Evolutionary conservation across 257 asterid genomes (phyloP), one percentile per base, ranked within the genome.

Genomic region (Solanum appendiculatum): DNA sequence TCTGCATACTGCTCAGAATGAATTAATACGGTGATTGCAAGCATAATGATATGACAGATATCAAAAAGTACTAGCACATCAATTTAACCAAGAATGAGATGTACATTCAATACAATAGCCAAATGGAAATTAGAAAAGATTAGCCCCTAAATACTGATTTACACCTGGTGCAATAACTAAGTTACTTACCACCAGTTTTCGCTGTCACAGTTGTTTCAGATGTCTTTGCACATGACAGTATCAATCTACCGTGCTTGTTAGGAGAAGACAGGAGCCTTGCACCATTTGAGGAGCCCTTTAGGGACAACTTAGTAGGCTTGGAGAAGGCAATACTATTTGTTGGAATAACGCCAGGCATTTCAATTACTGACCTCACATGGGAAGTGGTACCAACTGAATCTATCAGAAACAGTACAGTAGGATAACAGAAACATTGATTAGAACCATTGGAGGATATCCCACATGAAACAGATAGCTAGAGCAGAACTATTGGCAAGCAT

Each of bases 181-280:
- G 82, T 33, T 85, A 60, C 93, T 85, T 85, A 96, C 98, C 96
- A 85, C 89, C 90, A 84, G 94, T 87, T 90, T 91, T 92, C 58
- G 91, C 89, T 66, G 93, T 86, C 33, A 87, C 85, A 31, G 92
- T 87, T 86, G 92, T 89, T 89, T 94, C 98, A 87, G 98, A 90
- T 84, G 93, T 51, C 92, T 95, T 94, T 82, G 85, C 93, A 89
- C 95, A 94, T 77, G 95, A 90, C 85, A 92, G 91, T 39, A 86
- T 68, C 20, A 94, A 46, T 72, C 92, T 66, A 81, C 91, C 93
- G 56, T 46, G 86, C 89, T 92, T 93, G 88, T 51, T 92, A 85
- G 90, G 77, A 64, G 91, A 81, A 81, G 94, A 91, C 87, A 66
- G 23, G 82, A 40, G 58, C 88, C 89, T 94, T 90, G 90, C 91